Evolutionary conservation across 352 stramenopile species (phyloP), one percentile per base, ranked within the genome.

Genomic region (Aphanomyces astaci): DNA sequence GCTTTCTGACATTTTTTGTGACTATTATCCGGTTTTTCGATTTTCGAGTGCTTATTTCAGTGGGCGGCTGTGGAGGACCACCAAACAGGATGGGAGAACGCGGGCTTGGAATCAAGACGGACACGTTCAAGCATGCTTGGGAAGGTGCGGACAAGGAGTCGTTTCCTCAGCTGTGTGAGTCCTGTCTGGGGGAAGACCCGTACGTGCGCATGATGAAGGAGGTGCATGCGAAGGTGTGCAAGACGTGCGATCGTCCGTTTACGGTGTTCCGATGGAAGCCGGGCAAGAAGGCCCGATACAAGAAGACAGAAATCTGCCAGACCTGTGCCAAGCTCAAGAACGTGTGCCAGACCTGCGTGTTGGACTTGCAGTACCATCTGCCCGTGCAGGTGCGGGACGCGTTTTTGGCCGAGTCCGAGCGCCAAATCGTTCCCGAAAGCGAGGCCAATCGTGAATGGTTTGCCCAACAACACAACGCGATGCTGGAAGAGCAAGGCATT

Each of bases 121-220:
- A 95, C 75, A 73, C 76, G 68, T 89, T 78, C 75, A 94, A 95
- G 86, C 82, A 88, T 39, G 76, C 74, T 64, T 94, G 86, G 88
- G 83, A 96, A 78, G 49, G 25, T 30, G 48, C 60, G 82, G 88
- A 96, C 72, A 88, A 96, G 62, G 95, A 97, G 30, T 96, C 99
- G 72, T 99, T 99, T 77, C 96, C 96, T 63, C 84, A 99, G 64
- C 85, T 99, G 2, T 99, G 97, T 72, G 96, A 99, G 81, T 97
- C 90, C 22, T 99, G 97, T 76, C 87, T 99, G 31, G 97, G 97
- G 45, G 96, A 99, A 73, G 99, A 99, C 72, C 96, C 97, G 53
- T 99, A 99, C 81, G 92, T 99, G 64, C 94, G 97, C 63, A 99
- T 99, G 97, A 98, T 98, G 72, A 98, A 98, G 73, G 92, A 99